These are phyloP conservation scores for Camellia sinensis DNA, from an alignment of 148 eudicot genomes.

Conservation along the genomic window DNA sequence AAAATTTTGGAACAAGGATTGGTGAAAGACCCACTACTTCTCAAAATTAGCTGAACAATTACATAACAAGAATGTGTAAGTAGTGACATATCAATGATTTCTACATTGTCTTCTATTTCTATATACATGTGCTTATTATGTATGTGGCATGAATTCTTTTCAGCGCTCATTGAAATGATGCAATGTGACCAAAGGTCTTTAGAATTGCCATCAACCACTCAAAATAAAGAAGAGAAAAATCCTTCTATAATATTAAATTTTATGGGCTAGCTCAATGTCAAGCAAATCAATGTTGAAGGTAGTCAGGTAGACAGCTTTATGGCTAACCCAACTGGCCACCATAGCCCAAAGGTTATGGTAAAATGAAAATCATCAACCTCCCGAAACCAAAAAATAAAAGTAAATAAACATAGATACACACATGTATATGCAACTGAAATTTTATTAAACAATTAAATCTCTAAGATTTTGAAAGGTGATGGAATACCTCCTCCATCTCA, in stretches of 20 bases:
- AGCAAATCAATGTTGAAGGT: background rate
- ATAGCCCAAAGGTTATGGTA: no score
- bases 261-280: conserved; percentile 7
- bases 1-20: no score
- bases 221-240: background rate
- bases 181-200: background rate
- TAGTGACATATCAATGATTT: no score
- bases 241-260: conserved; percentile 1
- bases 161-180: background rate
- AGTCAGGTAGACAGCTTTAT: background rate
- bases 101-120: no score
- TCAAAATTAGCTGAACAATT: no score
- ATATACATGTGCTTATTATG: no score
- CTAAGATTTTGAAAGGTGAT: background rate
- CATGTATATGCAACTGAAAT: background rate
- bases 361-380: no score
- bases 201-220: background rate
- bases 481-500: conserved; percentile 95
- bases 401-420: background rate
- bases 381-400: background rate
- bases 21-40: no score
- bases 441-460: background rate
- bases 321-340: no score
- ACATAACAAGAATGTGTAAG: no score
- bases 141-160: no score